Percentiles rank a stretch among this genome's conserved stretches.
Evolutionary conservation across 345 rosid species (phyloP).

Genomic region (Geranium rotundifolium): DNA sequence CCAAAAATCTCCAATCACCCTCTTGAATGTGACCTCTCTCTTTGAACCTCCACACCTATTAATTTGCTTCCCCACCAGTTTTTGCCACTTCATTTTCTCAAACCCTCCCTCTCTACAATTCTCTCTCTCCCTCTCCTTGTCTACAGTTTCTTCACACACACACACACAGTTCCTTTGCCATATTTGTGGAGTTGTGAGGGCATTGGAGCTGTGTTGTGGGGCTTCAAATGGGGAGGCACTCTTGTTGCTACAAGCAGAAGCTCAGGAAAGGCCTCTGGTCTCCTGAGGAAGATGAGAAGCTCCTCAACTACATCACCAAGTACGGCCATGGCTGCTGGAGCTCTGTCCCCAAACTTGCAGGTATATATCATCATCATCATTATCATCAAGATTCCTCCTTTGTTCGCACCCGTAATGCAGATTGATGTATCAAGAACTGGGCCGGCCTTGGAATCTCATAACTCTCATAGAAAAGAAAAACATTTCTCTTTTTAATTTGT

Average conservation of each 20-base stretch:
- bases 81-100: neutral
- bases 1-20: neutral
- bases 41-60: neutral
- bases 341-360: conserved; percentile 77
- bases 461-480: neutral
- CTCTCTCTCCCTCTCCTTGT: neutral
- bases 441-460: neutral
- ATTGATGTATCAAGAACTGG: neutral
- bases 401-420: neutral
- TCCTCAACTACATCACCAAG: conserved; percentile 51
- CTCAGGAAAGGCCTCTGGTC: conserved; percentile 84
- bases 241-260: conserved; percentile 73
- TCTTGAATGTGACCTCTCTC: neutral
- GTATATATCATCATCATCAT: conserved; percentile 8
- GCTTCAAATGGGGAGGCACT: conserved; percentile 63
- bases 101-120: neutral
- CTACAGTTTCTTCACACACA: too few relatives aligned
- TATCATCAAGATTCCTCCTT: neutral
- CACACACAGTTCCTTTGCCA: neutral
- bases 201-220: conserved; percentile 12
- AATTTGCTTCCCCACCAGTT: neutral
- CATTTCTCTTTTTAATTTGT: too few relatives aligned
- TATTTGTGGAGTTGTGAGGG: conserved; percentile 5
- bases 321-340: conserved; percentile 87
- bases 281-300: conserved; percentile 84